A percentile compares a stretch with the other conserved stretches of the same genome.
phyloP scores from a whole-genome alignment of 768 basidiomycete genomes.

The Pleurotus tuoliensis region DNA sequence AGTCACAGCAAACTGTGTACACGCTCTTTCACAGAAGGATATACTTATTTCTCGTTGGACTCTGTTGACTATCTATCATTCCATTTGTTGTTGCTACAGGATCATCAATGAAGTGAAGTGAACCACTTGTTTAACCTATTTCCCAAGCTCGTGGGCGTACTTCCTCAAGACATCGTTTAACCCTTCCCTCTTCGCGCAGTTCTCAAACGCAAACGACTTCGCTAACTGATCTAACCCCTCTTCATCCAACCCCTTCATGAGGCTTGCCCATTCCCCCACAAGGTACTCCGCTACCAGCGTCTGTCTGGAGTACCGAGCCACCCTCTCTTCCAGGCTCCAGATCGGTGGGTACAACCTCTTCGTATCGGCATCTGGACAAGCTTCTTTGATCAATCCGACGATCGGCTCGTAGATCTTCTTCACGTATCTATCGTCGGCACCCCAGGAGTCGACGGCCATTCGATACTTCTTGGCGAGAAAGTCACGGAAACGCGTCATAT shows the following conservation, averaged over 20 bases:
- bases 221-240: constrained; percentile 70
- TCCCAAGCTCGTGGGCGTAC: constrained; percentile 26
- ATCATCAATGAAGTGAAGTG: too few species aligned
- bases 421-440: constrained; percentile 58
- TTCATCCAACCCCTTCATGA: constrained; percentile 55
- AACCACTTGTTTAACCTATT: neutral
- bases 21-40: too few species aligned
- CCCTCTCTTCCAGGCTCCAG: constrained; percentile 55
- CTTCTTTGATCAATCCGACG: constrained; percentile 39
- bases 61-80: too few species aligned
- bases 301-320: constrained; percentile 58
- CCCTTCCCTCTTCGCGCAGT: constrained; percentile 65
- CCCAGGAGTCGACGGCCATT: constrained; percentile 77
- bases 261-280: constrained; percentile 69
- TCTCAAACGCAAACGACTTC: constrained; percentile 67
- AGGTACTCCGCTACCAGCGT: constrained; percentile 71
- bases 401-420: constrained; percentile 60
- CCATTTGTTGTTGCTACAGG: too few species aligned
- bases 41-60: too few species aligned
- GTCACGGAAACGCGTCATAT: constrained; percentile 62
- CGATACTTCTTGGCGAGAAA: constrained; percentile 79
- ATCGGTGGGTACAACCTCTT: constrained; percentile 60
- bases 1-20: too few species aligned
- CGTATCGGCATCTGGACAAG: constrained; percentile 37
- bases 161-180: constrained; percentile 53